Base-by-base conservation (phyloP, 768 basidiomycete species). In the Pleurotus djamor region DNA sequence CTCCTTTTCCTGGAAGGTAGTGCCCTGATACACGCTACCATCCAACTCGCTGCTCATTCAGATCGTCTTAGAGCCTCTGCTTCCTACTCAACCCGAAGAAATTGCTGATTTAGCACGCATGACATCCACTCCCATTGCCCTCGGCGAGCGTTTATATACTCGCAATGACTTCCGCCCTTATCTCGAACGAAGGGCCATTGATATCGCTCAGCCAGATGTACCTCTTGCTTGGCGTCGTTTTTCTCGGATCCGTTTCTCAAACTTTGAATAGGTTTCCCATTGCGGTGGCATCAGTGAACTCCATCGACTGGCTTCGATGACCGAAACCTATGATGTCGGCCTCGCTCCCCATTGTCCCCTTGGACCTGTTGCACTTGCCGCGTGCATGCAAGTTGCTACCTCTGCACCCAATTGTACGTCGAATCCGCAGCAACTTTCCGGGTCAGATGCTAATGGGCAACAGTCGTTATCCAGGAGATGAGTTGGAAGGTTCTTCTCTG, bases 291-390 rank as follows among this genome's bases (percentile, higher is more conserved):
- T 88, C 66, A 74, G 72, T 43, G 85, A 88, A 67, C 70, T 84
- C 4, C 77, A 82, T 45, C 77, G 83, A 45, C 84, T 88, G 17
- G 84, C 86, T 4, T 72, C 77, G 21, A 71, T 87, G 63, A 80
- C 82, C 1, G 85, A 88, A 68, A 84, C 81, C 3, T 90, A 89
- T 66, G 90, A 91, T 61, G 83, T 91, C 55, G 88, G 82, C 9
- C 67, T 87, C 54, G 89, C 87, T 0, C 88, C 89, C 4, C 88
- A 91, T 65, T 89, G 87, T 70, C 88, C 89, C 2, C 66, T 88
- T 1, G 87, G 87, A 0, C 89, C 88, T 0, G 82, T 91, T 34
- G 86, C 88, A 0, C 77, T 90, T 21, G 89, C 88, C 4, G 87
- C 88, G 17, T 86, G 84, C 65, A 80, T 89, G 45, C 85, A 89